These are phyloP conservation scores for Astragalus glycyphyllos DNA, from an alignment of 306 rosid species.

Conservation along the genomic window DNA sequence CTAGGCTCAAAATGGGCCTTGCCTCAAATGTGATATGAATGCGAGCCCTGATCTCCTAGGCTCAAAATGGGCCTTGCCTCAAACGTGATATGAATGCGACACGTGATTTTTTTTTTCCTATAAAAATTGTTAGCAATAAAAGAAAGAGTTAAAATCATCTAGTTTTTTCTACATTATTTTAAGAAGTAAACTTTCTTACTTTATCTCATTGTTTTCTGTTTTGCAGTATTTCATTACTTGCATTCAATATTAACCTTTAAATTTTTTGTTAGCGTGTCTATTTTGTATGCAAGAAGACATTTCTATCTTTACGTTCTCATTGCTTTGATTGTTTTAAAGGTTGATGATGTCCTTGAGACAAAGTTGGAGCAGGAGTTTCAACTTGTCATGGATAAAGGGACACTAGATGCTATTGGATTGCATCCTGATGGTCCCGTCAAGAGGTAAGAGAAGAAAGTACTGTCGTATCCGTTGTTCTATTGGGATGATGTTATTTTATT, in stretches of 20 bases:
- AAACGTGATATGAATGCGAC: conserved; percentile 6
- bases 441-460: conserved; percentile 59
- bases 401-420: conserved; percentile 96
- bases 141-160: background rate
- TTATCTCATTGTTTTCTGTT: background rate
- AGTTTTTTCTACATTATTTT: background rate
- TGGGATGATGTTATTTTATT: conserved; percentile 34
- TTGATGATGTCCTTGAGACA: conserved; percentile 92
- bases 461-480: conserved; percentile 9
- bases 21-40: background rate
- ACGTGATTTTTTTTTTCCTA: conserved; percentile 10
- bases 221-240: conserved; percentile 23
- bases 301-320: background rate
- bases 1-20: conserved; percentile 25
- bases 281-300: too few species aligned
- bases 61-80: conserved; percentile 26
- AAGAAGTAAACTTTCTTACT: background rate
- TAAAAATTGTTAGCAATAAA: conserved; percentile 11
- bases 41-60: conserved; percentile 16
- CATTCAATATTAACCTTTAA: conserved; percentile 25
- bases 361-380: conserved; percentile 77
- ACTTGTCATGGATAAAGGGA: conserved; percentile 89
- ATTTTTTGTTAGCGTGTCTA: conserved; percentile 15
- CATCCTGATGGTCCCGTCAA: conserved; percentile 93
- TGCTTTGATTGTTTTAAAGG: conserved; percentile 57